Conservation (phyloP, 2,329 filamentous ascomycete genomes). For the Teratosphaeria viscida region DNA sequence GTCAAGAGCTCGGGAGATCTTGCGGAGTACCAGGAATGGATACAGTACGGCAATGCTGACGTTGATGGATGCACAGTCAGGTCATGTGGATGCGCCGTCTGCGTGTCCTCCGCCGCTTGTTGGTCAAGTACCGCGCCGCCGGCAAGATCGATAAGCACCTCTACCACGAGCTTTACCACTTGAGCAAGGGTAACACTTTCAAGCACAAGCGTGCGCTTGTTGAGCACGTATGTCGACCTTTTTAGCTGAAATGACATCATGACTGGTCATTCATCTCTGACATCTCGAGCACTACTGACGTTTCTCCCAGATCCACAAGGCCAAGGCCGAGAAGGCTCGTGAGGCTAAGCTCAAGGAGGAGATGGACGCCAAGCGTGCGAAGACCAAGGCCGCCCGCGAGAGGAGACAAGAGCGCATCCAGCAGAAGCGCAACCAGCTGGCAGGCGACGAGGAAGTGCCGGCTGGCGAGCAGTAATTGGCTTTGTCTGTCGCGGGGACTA, state of each 20-base stretch:
- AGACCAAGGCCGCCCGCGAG: conserved; percentile 99
- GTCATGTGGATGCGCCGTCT: conserved; percentile 99
- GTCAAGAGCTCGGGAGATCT: background rate
- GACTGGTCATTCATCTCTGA: conserved; percentile 5
- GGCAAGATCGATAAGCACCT: conserved; percentile 99
- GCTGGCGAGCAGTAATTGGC: conserved; percentile 4
- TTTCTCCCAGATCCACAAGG: conserved; percentile 79
- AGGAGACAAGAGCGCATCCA: conserved; percentile 85
- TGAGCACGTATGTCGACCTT: conserved; percentile 78
- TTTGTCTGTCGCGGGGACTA: background rate
- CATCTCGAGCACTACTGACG: conserved; percentile 10
- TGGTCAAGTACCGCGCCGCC: conserved; percentile 99
- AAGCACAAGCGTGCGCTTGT: conserved; percentile 99
- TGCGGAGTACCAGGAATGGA: background rate
- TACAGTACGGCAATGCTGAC: conserved; percentile 15
- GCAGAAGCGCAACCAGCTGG: conserved; percentile 81
- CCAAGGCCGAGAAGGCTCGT: conserved; percentile 98
- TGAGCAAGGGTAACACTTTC: conserved; percentile 99
- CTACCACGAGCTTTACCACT: conserved; percentile 99
- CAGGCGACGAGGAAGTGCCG: conserved; percentile 51
- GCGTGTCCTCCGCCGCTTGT: conserved; percentile 94
- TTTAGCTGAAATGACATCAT: conserved; percentile 26
- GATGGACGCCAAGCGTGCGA: conserved; percentile 99
- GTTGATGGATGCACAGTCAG: conserved; percentile 52
- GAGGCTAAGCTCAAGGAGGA: conserved; percentile 95